Percentiles rank a stretch among this genome's conserved stretches.
Conservation (phyloP, 768 basidiomycete genomes). For the Mrakia frigida region DNA sequence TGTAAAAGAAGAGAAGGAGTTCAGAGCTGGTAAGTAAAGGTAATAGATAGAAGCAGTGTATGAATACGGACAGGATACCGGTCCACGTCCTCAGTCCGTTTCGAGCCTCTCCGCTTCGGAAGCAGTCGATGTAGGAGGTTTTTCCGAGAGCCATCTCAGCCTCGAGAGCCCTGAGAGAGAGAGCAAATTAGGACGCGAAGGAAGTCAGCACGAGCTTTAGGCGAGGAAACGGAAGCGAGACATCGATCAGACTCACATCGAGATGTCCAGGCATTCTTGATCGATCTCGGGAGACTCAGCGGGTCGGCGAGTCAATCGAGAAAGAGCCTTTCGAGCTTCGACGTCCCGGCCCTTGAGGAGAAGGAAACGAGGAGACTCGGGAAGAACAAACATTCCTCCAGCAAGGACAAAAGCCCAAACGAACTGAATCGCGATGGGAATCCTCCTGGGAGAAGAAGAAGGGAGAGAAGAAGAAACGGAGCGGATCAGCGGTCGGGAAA, state of each 20-base stretch:
- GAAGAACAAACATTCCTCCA: conserved; percentile 40
- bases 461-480: conserved; percentile 56
- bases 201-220: too few species aligned
- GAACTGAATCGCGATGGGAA: conserved; percentile 38
- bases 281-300: conserved; percentile 56
- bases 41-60: too few species aligned
- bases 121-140: conserved; percentile 62
- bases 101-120: conserved; percentile 52
- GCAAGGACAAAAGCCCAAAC: conserved; percentile 39
- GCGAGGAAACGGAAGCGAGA: too few species aligned
- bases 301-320: conserved; percentile 46
- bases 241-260: neutral
- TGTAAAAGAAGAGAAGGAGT: too few species aligned
- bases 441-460: conserved; percentile 38
- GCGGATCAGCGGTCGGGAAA: conserved; percentile 59
- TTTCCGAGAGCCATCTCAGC: conserved; percentile 31
- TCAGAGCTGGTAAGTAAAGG: too few species aligned
- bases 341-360: conserved; percentile 63
- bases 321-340: conserved; percentile 58
- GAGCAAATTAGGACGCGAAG: too few species aligned
- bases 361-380: conserved; percentile 67
- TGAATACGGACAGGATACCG: conserved; percentile 73
- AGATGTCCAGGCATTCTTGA: conserved; percentile 40
- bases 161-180: conserved; percentile 18
- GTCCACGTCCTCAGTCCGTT: conserved; percentile 72